phyloP scores from a whole-genome alignment of 495 filamentous ascomycete genomes.

The Daldinia decipiens region DNA sequence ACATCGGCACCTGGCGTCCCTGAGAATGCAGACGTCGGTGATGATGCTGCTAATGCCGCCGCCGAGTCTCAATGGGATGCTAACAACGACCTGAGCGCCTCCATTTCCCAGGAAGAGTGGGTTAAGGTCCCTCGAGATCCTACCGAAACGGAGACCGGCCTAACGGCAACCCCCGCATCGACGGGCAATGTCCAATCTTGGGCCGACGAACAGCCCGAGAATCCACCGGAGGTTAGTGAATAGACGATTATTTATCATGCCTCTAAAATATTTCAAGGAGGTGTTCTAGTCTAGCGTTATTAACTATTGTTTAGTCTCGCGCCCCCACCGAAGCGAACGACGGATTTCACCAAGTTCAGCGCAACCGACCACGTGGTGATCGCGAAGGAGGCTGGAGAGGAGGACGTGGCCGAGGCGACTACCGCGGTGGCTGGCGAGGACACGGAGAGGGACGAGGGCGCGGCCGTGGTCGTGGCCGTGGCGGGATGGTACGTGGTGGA shows the following conservation, averaged over 20 bases:
- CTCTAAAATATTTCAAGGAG: not conserved
- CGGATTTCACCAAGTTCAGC: slow-evolving; percentile 77
- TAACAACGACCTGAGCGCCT: slow-evolving; percentile 60
- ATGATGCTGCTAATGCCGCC: slow-evolving; percentile 72
- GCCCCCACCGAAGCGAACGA: slow-evolving; percentile 59
- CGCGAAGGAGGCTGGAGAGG: slow-evolving; percentile 62
- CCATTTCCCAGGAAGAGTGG: slow-evolving; percentile 72
- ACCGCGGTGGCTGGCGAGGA: slow-evolving; percentile 65
- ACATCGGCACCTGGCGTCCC: slow-evolving; percentile 51
- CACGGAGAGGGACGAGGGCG: slow-evolving; percentile 49
- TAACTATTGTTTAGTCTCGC: slow-evolving; percentile 43
- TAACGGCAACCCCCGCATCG: slow-evolving; percentile 68
- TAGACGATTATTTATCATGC: not conserved
- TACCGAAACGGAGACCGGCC: slow-evolving; percentile 75
- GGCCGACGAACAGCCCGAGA: slow-evolving; percentile 72
- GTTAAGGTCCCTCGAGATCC: slow-evolving; percentile 75
- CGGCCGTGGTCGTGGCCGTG: slow-evolving; percentile 29
- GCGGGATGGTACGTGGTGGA: slow-evolving; percentile 35
- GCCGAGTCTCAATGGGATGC: slow-evolving; percentile 76
- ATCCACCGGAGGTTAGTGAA: slow-evolving; percentile 51
- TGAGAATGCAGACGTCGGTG: slow-evolving; percentile 66
- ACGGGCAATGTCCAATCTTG: slow-evolving; percentile 67
- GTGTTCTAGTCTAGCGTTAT: not conserved
- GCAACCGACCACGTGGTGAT: slow-evolving; percentile 61
- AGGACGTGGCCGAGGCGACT: slow-evolving; percentile 65